Percentiles rank a stretch among this genome's conserved stretches.
phyloP scores from a whole-genome alignment of 2,329 filamentous ascomycete genomes.

The Trichoderma asperellum region DNA sequence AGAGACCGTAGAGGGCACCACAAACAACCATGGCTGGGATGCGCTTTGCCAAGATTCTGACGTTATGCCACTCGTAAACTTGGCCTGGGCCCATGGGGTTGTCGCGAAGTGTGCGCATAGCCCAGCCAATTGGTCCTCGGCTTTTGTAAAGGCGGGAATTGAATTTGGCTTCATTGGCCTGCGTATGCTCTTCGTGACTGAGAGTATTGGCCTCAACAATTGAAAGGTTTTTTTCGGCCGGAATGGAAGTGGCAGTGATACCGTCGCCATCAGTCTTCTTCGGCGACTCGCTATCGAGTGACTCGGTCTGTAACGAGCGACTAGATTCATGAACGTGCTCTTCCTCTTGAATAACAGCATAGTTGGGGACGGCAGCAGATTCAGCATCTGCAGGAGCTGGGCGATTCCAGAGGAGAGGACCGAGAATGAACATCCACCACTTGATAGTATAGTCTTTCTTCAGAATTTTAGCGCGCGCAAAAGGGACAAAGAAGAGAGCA shows the following conservation, averaged over 20 bases:
- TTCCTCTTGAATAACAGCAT: conserved; percentile 74
- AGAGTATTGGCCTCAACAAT: conserved; percentile 54
- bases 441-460: conserved; percentile 68
- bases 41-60: conserved; percentile 65
- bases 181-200: conserved; percentile 64
- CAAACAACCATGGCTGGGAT: conserved; percentile 69
- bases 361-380: conserved; percentile 68
- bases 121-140: conserved; percentile 76
- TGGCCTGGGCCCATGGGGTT: conserved; percentile 74
- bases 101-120: conserved; percentile 74
- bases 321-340: conserved; percentile 40
- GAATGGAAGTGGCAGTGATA: not conserved
- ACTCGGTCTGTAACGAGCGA: conserved; percentile 36
- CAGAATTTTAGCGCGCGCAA: conserved; percentile 66
- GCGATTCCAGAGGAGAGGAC: conserved; percentile 67
- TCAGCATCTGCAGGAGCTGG: conserved; percentile 57
- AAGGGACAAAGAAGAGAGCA: conserved; percentile 75
- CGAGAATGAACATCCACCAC: conserved; percentile 64
- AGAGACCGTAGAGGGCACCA: conserved; percentile 70
- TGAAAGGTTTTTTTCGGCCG: conserved; percentile 49
- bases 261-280: conserved; percentile 36
- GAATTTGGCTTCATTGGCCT: conserved; percentile 59
- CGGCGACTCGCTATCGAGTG: conserved; percentile 34
- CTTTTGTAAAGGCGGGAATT: conserved; percentile 66
- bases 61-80: conserved; percentile 75